Conservation (phyloP, 805 yeast species). For the fission yeast (Schizosaccharomyces pombe) region DNA sequence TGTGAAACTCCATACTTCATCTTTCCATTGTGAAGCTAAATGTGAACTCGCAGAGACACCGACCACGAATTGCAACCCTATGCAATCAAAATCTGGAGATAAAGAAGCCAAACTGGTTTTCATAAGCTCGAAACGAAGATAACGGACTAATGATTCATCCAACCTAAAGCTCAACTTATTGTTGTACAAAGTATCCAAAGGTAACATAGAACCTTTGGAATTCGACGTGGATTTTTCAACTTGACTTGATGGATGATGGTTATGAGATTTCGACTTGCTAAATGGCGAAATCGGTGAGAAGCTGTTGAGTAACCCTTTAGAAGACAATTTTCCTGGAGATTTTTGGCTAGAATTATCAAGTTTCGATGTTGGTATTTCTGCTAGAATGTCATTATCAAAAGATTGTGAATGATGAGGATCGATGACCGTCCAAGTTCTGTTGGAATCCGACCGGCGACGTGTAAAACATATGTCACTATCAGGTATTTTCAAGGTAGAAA, state of each 20-base stretch:
- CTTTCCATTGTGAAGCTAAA: neutral
- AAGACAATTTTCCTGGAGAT: neutral
- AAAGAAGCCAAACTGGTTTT: neutral
- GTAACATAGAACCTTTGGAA: too few species aligned
- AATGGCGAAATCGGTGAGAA: neutral
- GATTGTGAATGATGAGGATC: too few species aligned
- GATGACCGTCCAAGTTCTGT: neutral
- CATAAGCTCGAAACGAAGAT: neutral
- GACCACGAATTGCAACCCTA: neutral
- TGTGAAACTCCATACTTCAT: slow-evolving; percentile 1
- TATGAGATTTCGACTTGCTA: neutral
- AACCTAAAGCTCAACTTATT: neutral
- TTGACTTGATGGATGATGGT: neutral
- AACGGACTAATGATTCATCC: neutral
- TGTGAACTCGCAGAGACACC: neutral
- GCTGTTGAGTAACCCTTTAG: neutral
- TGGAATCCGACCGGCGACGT: neutral
- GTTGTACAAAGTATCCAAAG: neutral
- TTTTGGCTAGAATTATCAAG: neutral
- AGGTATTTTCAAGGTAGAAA: neutral
- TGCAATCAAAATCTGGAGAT: neutral
- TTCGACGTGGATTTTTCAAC: too few species aligned
- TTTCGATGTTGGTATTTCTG: neutral
- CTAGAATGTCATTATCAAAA: too few species aligned
- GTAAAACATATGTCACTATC: neutral